These are phyloP conservation scores for Malus hybrid DNA, from an alignment of 331 rosid species.

Conservation along the genomic window DNA sequence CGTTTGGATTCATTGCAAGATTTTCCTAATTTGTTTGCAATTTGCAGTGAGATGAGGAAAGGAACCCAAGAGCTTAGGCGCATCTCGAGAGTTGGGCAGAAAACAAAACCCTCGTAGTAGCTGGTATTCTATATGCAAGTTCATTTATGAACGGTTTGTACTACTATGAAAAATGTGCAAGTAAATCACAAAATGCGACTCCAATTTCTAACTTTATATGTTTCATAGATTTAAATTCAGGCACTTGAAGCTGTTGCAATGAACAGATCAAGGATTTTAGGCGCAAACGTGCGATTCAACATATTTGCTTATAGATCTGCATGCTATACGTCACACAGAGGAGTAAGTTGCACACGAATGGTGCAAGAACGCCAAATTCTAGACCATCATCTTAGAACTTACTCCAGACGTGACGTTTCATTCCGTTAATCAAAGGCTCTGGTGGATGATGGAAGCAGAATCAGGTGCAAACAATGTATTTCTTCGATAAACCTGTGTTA, in stretches of 20 bases:
- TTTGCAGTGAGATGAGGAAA: constrained; percentile 58
- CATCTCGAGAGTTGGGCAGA: constrained; percentile 54
- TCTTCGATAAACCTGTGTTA: constrained; percentile 6
- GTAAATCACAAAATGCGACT: not conserved
- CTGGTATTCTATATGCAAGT: constrained; percentile 29
- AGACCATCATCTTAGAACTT: not conserved
- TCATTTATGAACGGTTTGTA: not conserved
- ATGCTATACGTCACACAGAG: not conserved
- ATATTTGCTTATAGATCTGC: constrained; percentile 4
- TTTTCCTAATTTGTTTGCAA: constrained; percentile 14
- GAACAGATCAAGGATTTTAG: constrained; percentile 5
- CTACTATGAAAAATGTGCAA: not conserved
- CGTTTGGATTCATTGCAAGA: not conserved
- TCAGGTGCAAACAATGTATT: not conserved
- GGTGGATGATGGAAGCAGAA: not conserved
- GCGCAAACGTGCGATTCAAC: constrained; percentile 1
- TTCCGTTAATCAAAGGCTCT: not conserved
- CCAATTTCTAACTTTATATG: not conserved
- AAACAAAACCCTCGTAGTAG: constrained; percentile 60
- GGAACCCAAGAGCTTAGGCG: constrained; percentile 76
- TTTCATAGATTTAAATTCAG: constrained; percentile 10
- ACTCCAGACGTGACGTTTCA: not conserved
- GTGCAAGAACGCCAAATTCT: constrained; percentile 9
- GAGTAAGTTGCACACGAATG: constrained; percentile 4
- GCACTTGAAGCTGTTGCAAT: constrained; percentile 3